Evolutionary conservation across 768 basidiomycete genomes (phyloP).

Genomic region (Termitomyces sp.): DNA sequence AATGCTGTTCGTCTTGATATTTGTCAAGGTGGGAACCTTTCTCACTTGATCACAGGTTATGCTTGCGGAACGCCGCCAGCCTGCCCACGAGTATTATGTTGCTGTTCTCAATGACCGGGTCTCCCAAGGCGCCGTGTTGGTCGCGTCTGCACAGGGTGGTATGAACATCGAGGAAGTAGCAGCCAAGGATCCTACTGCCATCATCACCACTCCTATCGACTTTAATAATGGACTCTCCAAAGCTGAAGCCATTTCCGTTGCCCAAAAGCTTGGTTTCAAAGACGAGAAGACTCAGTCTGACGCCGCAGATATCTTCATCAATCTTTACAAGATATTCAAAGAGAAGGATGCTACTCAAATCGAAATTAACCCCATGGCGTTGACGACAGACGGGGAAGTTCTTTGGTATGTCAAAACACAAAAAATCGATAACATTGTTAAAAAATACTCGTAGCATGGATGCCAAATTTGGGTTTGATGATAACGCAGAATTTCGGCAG

Average conservation of each 20-base stretch:
- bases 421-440: slow-evolving; percentile 10
- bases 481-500: slow-evolving; percentile 98
- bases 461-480: slow-evolving; percentile 99
- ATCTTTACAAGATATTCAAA: slow-evolving; percentile 95
- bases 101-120: slow-evolving; percentile 95
- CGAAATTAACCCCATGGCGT: slow-evolving; percentile 97
- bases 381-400: slow-evolving; percentile 87
- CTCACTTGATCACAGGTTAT: slow-evolving; percentile 64
- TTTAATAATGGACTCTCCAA: slow-evolving; percentile 79
- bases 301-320: slow-evolving; percentile 91
- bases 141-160: slow-evolving; percentile 91
- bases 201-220: slow-evolving; percentile 92
- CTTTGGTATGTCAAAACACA: slow-evolving; percentile 59
- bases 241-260: slow-evolving; percentile 68
- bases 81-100: slow-evolving; percentile 96
- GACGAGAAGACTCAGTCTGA: slow-evolving; percentile 66
- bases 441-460: slow-evolving; percentile 76
- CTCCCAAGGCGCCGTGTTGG: slow-evolving; percentile 85
- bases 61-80: slow-evolving; percentile 93
- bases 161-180: slow-evolving; percentile 99
- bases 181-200: slow-evolving; percentile 89
- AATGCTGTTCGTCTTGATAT: slow-evolving; percentile 70
- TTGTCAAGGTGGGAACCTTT: background rate
- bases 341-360: slow-evolving; percentile 99
- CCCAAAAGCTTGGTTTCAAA: slow-evolving; percentile 90